phyloP scores from a whole-genome alignment of 331 rosid species.

The Ulmus americana region DNA sequence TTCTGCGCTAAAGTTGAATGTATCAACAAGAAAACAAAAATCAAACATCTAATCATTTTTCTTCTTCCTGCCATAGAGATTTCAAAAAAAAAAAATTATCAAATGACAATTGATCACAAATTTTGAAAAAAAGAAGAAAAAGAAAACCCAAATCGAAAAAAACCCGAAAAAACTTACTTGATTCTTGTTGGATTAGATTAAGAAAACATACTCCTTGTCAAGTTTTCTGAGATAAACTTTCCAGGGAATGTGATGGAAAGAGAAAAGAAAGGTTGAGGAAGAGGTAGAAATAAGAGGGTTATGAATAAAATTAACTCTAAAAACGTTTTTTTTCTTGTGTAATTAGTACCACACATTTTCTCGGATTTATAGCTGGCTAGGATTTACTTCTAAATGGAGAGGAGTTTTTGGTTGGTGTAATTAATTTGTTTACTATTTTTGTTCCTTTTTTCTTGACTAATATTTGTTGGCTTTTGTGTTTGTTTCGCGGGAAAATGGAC shows the following conservation, averaged over 20 bases:
- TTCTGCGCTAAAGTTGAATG: conserved; percentile 41
- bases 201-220: conserved; percentile 49
- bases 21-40: conserved; percentile 50
- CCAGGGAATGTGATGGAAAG: conserved; percentile 42
- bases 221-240: conserved; percentile 34
- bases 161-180: conserved; percentile 24
- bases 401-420: conserved; percentile 21
- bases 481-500: conserved; percentile 14
- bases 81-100: not conserved
- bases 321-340: not conserved
- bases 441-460: conserved; percentile 15
- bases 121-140: no score
- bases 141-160: not conserved
- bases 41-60: conserved; percentile 48
- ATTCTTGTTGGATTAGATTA: conserved; percentile 1
- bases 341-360: conserved; percentile 30
- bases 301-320: conserved; percentile 19
- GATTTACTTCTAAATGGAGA: conserved; percentile 10
- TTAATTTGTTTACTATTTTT: conserved; percentile 35
- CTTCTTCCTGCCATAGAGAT: conserved; percentile 33
- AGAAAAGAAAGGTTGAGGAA: not conserved
- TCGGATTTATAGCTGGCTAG: conserved; percentile 29
- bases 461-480: not conserved
- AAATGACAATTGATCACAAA: not conserved
- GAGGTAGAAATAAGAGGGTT: conserved; percentile 11